phyloP scores from a whole-genome alignment of 1,139 yeast species.

The Blastobotrys niveus region DNA sequence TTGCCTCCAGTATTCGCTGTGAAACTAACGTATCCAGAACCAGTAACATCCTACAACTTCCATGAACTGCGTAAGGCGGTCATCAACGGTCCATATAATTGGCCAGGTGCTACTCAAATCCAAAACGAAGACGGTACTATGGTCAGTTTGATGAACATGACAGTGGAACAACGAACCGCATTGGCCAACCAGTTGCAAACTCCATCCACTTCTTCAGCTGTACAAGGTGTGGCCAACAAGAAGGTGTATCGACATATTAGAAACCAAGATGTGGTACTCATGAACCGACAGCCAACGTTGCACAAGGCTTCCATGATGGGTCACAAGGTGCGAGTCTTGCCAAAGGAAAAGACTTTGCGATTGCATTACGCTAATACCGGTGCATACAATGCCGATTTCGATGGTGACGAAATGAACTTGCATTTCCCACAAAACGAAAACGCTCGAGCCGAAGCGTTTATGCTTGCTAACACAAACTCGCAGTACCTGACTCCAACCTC shows the following conservation, averaged over 20 bases:
- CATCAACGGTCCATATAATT: constrained; percentile 90
- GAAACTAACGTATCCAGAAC: constrained; percentile 95
- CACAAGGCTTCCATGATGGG: constrained; percentile 99
- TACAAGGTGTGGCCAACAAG: constrained; percentile 60
- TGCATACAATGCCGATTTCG: constrained; percentile 98
- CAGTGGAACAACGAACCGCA: constrained; percentile 91
- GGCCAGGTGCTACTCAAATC: constrained; percentile 98
- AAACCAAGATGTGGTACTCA: constrained; percentile 89
- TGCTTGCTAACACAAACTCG: constrained; percentile 93
- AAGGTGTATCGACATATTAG: constrained; percentile 92
- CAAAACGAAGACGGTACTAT: constrained; percentile 95
- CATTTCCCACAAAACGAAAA: constrained; percentile 99
- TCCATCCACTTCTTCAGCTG: constrained; percentile 52
- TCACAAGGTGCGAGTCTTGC: constrained; percentile 92
- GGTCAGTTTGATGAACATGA: constrained; percentile 80
- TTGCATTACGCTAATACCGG: constrained; percentile 98
- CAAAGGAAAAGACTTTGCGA: constrained; percentile 94
- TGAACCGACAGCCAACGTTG: constrained; percentile 99
- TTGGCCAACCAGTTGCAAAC: constrained; percentile 91
- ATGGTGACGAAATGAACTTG: constrained; percentile 99
- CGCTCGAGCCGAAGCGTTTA: constrained; percentile 93
- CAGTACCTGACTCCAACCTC: constrained; percentile 98
- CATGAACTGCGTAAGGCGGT: constrained; percentile 91
- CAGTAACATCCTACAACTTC: constrained; percentile 91
- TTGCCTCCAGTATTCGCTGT: constrained; percentile 98